phyloP scores from a whole-genome alignment of 2,329 filamentous ascomycete genomes.

The Colletotrichum lindemuthianum region DNA sequence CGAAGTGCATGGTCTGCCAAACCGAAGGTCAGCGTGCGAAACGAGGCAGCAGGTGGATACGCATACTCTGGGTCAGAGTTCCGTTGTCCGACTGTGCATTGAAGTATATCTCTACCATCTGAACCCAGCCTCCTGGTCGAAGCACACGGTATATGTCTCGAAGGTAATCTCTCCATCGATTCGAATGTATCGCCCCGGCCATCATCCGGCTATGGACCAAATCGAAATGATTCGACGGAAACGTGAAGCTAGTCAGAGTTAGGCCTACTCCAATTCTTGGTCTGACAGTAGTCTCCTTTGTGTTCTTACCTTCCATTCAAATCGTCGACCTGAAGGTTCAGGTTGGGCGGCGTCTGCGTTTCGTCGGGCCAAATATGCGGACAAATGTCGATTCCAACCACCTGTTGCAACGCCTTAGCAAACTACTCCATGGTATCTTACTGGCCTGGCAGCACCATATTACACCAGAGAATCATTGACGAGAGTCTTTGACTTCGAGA shows the following conservation, averaged over 20 bases:
- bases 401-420: slow-evolving; percentile 55
- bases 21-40: slow-evolving; percentile 25
- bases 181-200: slow-evolving; percentile 75
- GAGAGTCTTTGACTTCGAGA: background rate
- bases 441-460: too few relatives aligned
- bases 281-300: background rate
- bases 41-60: background rate
- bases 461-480: background rate
- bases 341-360: slow-evolving; percentile 64
- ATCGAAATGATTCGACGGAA: slow-evolving; percentile 78
- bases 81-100: slow-evolving; percentile 89
- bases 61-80: slow-evolving; percentile 70
- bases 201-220: slow-evolving; percentile 83
- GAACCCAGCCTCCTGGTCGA: slow-evolving; percentile 83
- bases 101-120: slow-evolving; percentile 88
- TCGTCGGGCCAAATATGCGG: slow-evolving; percentile 75
- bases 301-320: slow-evolving; percentile 70
- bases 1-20: slow-evolving; percentile 68
- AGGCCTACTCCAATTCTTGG: background rate
- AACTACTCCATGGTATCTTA: background rate
- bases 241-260: slow-evolving; percentile 65
- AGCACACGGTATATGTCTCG: slow-evolving; percentile 78
- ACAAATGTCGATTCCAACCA: slow-evolving; percentile 77
- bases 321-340: slow-evolving; percentile 78
- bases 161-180: slow-evolving; percentile 80